A percentile compares a stretch with the other conserved stretches of the same genome.
These are phyloP conservation scores for Globisporangium acanthophoron DNA, from an alignment of 352 stramenopile species.

Conservation along the genomic window DNA sequence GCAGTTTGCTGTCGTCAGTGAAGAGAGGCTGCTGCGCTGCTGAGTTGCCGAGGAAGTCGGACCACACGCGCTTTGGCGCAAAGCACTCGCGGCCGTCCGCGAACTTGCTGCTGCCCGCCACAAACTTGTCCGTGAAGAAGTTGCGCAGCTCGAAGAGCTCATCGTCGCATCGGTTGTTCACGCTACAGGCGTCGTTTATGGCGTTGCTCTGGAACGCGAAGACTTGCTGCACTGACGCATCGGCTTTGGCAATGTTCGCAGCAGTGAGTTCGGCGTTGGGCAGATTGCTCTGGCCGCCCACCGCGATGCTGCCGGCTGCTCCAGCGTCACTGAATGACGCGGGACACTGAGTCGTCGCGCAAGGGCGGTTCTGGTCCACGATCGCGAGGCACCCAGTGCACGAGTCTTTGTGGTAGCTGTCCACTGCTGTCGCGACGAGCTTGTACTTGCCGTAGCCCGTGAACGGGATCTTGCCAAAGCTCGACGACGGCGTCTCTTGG, in stretches of 20 bases:
- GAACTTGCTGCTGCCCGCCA: background rate
- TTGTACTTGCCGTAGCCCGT: constrained; percentile 44
- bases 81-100: constrained; percentile 2
- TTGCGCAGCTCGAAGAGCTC: constrained; percentile 13
- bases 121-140: constrained; percentile 13
- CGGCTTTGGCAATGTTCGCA: constrained; percentile 26
- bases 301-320: background rate
- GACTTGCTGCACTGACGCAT: constrained; percentile 20
- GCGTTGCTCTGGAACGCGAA: constrained; percentile 12
- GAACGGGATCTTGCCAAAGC: constrained; percentile 2
- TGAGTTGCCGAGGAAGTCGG: constrained; percentile 4
- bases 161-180: constrained; percentile 14
- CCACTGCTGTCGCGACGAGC: constrained; percentile 29
- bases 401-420: constrained; percentile 25
- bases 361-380: constrained; percentile 41
- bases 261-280: constrained; percentile 4
- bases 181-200: constrained; percentile 6
- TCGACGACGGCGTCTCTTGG: background rate
- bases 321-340: constrained; percentile 17
- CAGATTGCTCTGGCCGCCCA: background rate
- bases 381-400: constrained; percentile 46
- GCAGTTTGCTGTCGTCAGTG: background rate
- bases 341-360: constrained; percentile 31
- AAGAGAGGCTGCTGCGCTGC: background rate
- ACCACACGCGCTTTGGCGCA: constrained; percentile 3